These are phyloP conservation scores for rapeseed (Brassica napus) DNA, from an alignment of 345 rosid species.

Conservation along the genomic window Da-Ae NC_063444.1:1204001-1204500, in stretches of 20 bases:
- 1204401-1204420: neutral
- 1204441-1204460: neutral
- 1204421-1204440: neutral
- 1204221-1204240: constrained; percentile 20
- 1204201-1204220: neutral
- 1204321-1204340: constrained; percentile 1
- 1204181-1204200: constrained; percentile 6
- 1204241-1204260: constrained; percentile 18
- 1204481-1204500: neutral
- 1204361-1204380: neutral
- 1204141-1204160: neutral
- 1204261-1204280: constrained; percentile 17
- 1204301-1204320: neutral
- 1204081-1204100: neutral
- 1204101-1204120: constrained; percentile 3
- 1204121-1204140: constrained; percentile 3
- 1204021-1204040: too few species aligned
- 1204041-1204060: neutral
- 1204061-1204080: neutral
- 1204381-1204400: neutral
- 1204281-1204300: neutral
- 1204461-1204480: neutral
- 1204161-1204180: neutral
- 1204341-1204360: neutral
- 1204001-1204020: too few species aligned